Percentiles rank a stretch among this genome's conserved stretches.
Evolutionary conservation across 768 basidiomycete species (phyloP).

Genomic region (Xanthoconium stramineum): DNA sequence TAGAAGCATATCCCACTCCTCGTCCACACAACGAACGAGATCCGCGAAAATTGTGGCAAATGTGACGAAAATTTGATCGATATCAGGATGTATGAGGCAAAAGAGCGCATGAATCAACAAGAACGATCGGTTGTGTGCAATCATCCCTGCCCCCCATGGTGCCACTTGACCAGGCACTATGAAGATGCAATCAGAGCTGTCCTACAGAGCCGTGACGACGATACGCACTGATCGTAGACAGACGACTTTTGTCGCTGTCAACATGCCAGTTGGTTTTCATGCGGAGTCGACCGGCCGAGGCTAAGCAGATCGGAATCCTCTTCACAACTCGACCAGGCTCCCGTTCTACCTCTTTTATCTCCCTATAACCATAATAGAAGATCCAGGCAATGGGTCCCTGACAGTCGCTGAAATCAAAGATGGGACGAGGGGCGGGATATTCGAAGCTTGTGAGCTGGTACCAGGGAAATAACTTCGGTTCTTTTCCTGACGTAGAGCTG

Average conservation of each 20-base stretch:
- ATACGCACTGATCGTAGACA: slow-evolving; percentile 6
- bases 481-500: slow-evolving; percentile 14
- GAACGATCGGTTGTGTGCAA: slow-evolving; percentile 11
- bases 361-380: slow-evolving; percentile 3
- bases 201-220: too few relatives aligned
- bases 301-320: neutral
- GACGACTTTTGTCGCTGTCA: slow-evolving; percentile 9
- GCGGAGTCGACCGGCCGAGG: neutral
- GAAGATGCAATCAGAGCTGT: neutral
- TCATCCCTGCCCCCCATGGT: slow-evolving; percentile 8
- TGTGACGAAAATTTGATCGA: slow-evolving; percentile 4
- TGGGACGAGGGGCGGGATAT: neutral
- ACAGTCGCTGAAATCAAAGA: neutral
- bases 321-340: neutral
- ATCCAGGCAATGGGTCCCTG: neutral
- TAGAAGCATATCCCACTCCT: slow-evolving; percentile 9
- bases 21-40: slow-evolving; percentile 5
- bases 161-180: slow-evolving; percentile 8
- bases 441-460: slow-evolving; percentile 1
- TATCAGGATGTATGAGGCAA: slow-evolving; percentile 4
- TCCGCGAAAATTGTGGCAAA: slow-evolving; percentile 12
- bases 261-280: slow-evolving; percentile 4
- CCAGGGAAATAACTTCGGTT: slow-evolving; percentile 5
- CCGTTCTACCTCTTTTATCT: neutral
- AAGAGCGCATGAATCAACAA: slow-evolving; percentile 18